phyloP scores from a whole-genome alignment of 2,329 filamentous ascomycete species.

The Pyricularia sp. region DNA sequence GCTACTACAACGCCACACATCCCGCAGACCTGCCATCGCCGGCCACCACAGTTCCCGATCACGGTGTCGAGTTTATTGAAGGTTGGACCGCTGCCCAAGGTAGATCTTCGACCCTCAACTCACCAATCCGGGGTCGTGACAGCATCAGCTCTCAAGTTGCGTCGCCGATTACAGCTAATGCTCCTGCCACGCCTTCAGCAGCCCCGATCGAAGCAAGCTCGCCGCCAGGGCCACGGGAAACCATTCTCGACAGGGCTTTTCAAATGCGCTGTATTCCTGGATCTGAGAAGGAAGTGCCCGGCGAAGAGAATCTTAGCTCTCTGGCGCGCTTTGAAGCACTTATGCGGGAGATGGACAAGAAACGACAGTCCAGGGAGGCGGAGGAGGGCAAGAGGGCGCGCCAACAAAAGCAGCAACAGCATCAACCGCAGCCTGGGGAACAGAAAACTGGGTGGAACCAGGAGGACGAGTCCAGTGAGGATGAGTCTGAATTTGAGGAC shows the following conservation, averaged over 20 bases:
- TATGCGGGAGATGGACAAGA: conserved; percentile 52
- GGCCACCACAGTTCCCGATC: conserved; percentile 40
- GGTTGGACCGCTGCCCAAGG: conserved; percentile 53
- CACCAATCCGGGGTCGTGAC: conserved; percentile 43
- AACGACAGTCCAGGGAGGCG: conserved; percentile 30
- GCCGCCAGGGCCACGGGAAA: conserved; percentile 48
- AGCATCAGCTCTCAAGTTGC: conserved; percentile 39
- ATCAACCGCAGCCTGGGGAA: conserved; percentile 10
- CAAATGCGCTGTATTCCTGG: conserved; percentile 54
- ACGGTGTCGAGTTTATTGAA: conserved; percentile 47
- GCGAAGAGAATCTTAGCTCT: conserved; percentile 55
- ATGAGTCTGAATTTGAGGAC: conserved; percentile 23
- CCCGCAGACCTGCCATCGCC: conserved; percentile 49
- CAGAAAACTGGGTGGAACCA: conserved; percentile 42
- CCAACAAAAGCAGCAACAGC: background rate
- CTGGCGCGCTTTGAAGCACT: conserved; percentile 56
- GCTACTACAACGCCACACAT: conserved; percentile 39
- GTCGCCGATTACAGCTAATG: conserved; percentile 15
- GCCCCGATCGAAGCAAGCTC: conserved; percentile 34
- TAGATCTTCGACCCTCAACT: conserved; percentile 47
- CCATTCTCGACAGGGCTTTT: conserved; percentile 59
- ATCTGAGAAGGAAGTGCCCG: conserved; percentile 41
- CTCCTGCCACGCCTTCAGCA: conserved; percentile 19
- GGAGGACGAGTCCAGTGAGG: conserved; percentile 32
- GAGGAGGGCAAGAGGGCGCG: conserved; percentile 13